A percentile compares a stretch with the other conserved stretches of the same genome.
These are phyloP conservation scores for Hymenoscyphus occultus DNA, from an alignment of 2,329 filamentous ascomycete species.

Conservation along the genomic window DNA sequence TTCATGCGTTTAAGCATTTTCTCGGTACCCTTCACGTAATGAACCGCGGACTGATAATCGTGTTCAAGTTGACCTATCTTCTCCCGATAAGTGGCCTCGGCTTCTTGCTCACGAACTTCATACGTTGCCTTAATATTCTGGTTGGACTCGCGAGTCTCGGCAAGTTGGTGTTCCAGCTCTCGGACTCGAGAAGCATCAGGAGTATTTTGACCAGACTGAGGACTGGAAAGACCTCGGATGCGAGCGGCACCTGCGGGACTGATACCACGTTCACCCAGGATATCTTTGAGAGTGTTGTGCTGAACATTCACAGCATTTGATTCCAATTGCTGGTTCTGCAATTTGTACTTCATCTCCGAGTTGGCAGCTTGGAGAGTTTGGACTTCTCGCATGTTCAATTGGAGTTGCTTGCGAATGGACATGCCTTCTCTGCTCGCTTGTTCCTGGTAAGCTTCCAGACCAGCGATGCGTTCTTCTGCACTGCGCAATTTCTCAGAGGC, in stretches of 20 bases:
- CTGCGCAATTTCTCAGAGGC: conserved; percentile 86
- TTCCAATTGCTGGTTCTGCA: conserved; percentile 85
- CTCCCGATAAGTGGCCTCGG: conserved; percentile 86
- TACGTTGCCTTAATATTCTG: conserved; percentile 80
- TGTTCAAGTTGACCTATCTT: conserved; percentile 92
- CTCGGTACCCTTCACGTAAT: conserved; percentile 97
- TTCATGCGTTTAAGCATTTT: conserved; percentile 99
- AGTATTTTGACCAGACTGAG: conserved; percentile 69
- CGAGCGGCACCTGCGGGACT: conserved; percentile 71
- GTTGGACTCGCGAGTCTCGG: conserved; percentile 71
- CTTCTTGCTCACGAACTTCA: conserved; percentile 77
- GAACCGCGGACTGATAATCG: conserved; percentile 95
- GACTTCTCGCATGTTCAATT: conserved; percentile 76
- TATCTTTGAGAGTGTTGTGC: conserved; percentile 88
- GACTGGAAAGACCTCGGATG: conserved; percentile 69
- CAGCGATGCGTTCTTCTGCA: conserved; percentile 94
- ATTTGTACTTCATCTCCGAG: conserved; percentile 74
- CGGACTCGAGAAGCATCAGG: conserved; percentile 77
- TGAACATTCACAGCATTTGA: conserved; percentile 92
- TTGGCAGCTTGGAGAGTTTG: conserved; percentile 79
- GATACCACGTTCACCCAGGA: conserved; percentile 84
- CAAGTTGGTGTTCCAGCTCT: conserved; percentile 86
- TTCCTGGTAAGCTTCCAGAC: conserved; percentile 94
- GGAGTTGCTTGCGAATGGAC: conserved; percentile 83
- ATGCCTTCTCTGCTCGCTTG: conserved; percentile 93